Base-by-base conservation (phyloP, 306 rosid species). In the Trifolium fragiferum region DNA sequence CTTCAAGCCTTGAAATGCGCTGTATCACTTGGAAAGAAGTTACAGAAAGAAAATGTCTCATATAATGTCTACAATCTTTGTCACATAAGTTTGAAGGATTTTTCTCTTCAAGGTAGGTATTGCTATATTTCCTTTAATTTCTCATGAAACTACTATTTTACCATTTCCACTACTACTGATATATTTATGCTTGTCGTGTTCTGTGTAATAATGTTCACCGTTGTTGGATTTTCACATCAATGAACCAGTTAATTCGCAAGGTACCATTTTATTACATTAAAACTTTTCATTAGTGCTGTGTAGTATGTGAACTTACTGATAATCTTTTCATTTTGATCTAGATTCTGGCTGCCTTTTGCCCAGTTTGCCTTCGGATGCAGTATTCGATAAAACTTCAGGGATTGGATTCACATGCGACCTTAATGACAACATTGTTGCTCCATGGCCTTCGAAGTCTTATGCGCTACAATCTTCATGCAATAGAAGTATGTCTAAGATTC, bases 1-100 rank as follows among this genome's bases (percentile, higher is more conserved):
- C 78, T 90, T 67, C 90, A 90, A 74, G 91, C 96, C 81, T 78
- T 88, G 81, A 87, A 87, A 72, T 90, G 96, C 69, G 91, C 89
- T 49, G 79, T 74, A 57, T 85, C 82, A 37, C 93, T 90, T 60
- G 96, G 91, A 68, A 73, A 58, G 82, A 81, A 75, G 78, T 78
- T 88, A 76, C 91, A 82, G 84, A 74, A 80, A 76, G 87, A 72
- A 64, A 85, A 85, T 68, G 78, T 87, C 72, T 82, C 90, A 25
- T 15, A 70, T 14, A 60, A 87, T 65, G 68, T 90, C 41, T 88
- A 86, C 73, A 35, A 78, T 68, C 87, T 88, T 47, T 90, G 93
- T 72, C 90, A 57, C 37, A 83, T 88, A 83, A 81, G 82, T 69
- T 84, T 90, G 40, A 87, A 90, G 70, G 96, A 86, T 73, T 90